Percentiles rank a stretch among this genome's conserved stretches.
Evolutionary conservation across 169 alveolate species (phyloP).

Genomic region (Plasmodium inui): DNA sequence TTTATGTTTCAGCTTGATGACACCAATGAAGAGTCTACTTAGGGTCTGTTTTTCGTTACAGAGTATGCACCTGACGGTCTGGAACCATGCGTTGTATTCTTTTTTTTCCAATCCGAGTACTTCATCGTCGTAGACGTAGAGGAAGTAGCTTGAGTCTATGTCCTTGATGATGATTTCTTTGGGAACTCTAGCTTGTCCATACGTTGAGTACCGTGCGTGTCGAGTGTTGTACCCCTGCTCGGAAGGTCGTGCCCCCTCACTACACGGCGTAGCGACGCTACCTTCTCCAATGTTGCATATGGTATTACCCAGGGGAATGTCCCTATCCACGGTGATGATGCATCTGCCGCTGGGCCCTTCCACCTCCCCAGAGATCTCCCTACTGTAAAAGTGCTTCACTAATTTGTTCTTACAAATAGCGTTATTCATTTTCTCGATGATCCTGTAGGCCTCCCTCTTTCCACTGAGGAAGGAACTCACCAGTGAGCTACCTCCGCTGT

Average conservation of each 20-base stretch:
- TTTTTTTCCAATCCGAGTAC: slow-evolving; percentile 26
- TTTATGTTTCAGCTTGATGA: slow-evolving; percentile 24
- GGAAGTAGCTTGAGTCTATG: background rate
- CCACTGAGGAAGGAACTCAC: slow-evolving; percentile 58
- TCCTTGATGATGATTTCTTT: slow-evolving; percentile 42
- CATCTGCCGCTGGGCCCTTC: background rate
- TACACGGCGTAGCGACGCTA: too few species aligned
- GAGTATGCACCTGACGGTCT: slow-evolving; percentile 31
- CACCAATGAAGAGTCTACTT: slow-evolving; percentile 39
- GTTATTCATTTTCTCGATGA: slow-evolving; percentile 53
- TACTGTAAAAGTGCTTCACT: slow-evolving; percentile 35
- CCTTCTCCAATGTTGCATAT: background rate
- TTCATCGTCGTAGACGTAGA: slow-evolving; percentile 59
- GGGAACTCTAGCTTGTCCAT: background rate
- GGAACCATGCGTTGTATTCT: slow-evolving; percentile 49
- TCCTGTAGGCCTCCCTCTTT: slow-evolving; percentile 65
- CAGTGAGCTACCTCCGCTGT: slow-evolving; percentile 8
- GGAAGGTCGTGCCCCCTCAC: background rate
- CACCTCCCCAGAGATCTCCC: background rate
- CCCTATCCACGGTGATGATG: background rate
- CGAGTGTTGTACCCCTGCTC: background rate
- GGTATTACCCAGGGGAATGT: background rate
- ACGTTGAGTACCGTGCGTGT: background rate
- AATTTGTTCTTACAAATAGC: slow-evolving; percentile 28
- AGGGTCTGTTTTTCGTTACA: slow-evolving; percentile 62